Percentiles rank a stretch among this genome's conserved stretches.
These are phyloP conservation scores for Phytopythium litorale DNA, from an alignment of 352 stramenopile species.

Conservation along the genomic window DNA sequence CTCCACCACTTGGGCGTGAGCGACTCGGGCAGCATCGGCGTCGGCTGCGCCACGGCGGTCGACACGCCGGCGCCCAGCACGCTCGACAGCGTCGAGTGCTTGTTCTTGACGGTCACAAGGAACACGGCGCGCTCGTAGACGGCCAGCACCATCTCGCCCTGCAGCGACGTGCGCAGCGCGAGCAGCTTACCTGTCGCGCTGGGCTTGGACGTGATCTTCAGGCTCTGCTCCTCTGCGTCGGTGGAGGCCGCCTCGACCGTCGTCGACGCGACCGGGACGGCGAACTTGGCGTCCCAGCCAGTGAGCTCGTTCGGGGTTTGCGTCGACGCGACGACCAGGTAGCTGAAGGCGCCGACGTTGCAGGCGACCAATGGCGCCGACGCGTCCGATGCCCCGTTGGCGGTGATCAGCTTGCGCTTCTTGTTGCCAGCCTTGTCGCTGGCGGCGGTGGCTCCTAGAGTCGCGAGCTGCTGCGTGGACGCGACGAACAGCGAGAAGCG, in stretches of 20 bases:
- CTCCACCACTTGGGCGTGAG: conserved; percentile 34
- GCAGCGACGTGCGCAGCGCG: conserved; percentile 41
- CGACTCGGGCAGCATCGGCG: conserved; percentile 39
- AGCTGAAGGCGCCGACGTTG: conserved; percentile 47
- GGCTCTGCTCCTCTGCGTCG: conserved; percentile 17
- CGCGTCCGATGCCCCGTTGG: conserved; percentile 3
- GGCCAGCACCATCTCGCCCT: conserved; percentile 58
- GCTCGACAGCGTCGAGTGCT: conserved; percentile 65
- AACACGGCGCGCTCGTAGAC: conserved; percentile 63
- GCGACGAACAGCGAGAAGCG: conserved; percentile 35
- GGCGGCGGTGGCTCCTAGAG: conserved; percentile 12
- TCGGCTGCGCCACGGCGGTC: background rate
- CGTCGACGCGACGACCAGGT: conserved; percentile 42
- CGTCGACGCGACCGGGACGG: conserved; percentile 53
- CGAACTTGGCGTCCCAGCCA: conserved; percentile 75
- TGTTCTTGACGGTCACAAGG: conserved; percentile 64
- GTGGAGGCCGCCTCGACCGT: conserved; percentile 31
- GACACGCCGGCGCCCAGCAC: conserved; percentile 45
- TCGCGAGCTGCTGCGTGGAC: conserved; percentile 32
- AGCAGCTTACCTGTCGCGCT: conserved; percentile 39
- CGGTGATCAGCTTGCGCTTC: conserved; percentile 56
- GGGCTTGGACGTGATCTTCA: conserved; percentile 16
- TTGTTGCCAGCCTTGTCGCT: conserved; percentile 28
- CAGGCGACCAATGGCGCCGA: conserved; percentile 28
- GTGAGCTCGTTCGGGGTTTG: conserved; percentile 36